Evolutionary conservation across 306 rosid genomes (phyloP).

Genomic region (Trifolium subterraneum): DNA sequence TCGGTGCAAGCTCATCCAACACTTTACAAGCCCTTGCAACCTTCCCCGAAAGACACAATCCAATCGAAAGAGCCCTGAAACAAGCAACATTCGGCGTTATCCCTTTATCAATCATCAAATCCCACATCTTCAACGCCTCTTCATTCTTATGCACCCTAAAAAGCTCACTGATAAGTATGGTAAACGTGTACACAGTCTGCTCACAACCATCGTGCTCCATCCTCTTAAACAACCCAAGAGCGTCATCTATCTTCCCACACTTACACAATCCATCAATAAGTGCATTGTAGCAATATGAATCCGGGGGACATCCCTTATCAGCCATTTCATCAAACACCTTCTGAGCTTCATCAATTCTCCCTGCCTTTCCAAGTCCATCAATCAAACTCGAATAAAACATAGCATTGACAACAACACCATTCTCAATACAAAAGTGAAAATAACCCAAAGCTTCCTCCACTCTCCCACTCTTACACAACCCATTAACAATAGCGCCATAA

Average conservation of each 20-base stretch:
- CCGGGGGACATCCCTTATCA: conserved; percentile 64
- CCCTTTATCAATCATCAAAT: conserved; percentile 84
- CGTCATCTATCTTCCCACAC: conserved; percentile 69
- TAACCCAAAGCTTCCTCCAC: conserved; percentile 77
- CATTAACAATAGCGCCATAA: conserved; percentile 78
- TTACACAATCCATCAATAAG: conserved; percentile 76
- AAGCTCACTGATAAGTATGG: conserved; percentile 72
- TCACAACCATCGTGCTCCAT: conserved; percentile 89
- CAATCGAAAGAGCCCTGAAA: conserved; percentile 80
- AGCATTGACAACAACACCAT: conserved; percentile 63
- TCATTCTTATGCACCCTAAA: conserved; percentile 78
- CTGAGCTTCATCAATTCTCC: conserved; percentile 80
- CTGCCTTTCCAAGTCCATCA: conserved; percentile 88
- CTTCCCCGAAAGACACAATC: conserved; percentile 87
- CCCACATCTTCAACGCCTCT: conserved; percentile 81
- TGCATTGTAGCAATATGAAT: conserved; percentile 78
- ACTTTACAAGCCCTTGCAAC: conserved; percentile 88
- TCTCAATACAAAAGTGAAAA: conserved; percentile 55
- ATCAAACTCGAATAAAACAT: conserved; percentile 80
- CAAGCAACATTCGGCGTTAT: conserved; percentile 79
- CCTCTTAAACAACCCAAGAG: conserved; percentile 55
- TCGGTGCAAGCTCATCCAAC: conserved; percentile 87
- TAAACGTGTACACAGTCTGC: conserved; percentile 78
- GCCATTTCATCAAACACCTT: conserved; percentile 75
- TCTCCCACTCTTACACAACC: conserved; percentile 80